Percentiles rank a stretch among this genome's conserved stretches.
These are phyloP conservation scores for Vitellaria paradoxa DNA, from an alignment of 179 eudicot genomes.

Conservation along the genomic window DNA sequence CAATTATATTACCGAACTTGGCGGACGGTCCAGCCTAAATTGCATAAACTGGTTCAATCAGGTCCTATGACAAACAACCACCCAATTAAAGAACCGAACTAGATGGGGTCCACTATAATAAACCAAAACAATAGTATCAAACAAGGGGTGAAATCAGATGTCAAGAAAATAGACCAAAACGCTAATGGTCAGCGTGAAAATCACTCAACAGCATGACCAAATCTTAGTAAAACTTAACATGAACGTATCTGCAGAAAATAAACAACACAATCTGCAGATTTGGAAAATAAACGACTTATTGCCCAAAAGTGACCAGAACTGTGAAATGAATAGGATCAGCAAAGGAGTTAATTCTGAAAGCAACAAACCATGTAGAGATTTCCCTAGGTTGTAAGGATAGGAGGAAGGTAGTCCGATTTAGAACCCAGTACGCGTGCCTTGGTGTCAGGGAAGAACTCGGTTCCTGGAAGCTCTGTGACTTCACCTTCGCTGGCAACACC, in stretches of 20 bases:
- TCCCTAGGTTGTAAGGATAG: slow-evolving; percentile 59
- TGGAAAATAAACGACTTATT: slow-evolving; percentile 13
- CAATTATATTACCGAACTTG: no score
- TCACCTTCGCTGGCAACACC: slow-evolving; percentile 51
- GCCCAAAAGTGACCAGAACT: neutral
- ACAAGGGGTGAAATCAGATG: neutral
- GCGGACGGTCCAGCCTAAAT: no score
- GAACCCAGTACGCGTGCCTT: slow-evolving; percentile 62
- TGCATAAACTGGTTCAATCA: no score
- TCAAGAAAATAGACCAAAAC: slow-evolving; percentile 3
- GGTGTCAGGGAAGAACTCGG: slow-evolving; percentile 69
- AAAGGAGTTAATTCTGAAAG: neutral
- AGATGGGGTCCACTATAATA: no score
- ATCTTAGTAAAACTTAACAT: neutral
- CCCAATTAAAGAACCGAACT: no score
- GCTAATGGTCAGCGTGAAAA: neutral
- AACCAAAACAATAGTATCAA: neutral
- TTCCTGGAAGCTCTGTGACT: slow-evolving; percentile 58
- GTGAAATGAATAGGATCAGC: neutral
- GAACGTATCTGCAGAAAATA: slow-evolving; percentile 8
- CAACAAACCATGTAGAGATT: neutral
- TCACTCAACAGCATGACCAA: slow-evolving; percentile 9
- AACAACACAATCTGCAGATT: slow-evolving; percentile 5
- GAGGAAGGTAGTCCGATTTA: slow-evolving; percentile 60
- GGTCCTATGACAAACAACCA: no score